A percentile compares a stretch with the other conserved stretches of the same genome.
Conservation (phyloP, 805 yeast genomes). For the Metschnikowia bowlesiae region DNA sequence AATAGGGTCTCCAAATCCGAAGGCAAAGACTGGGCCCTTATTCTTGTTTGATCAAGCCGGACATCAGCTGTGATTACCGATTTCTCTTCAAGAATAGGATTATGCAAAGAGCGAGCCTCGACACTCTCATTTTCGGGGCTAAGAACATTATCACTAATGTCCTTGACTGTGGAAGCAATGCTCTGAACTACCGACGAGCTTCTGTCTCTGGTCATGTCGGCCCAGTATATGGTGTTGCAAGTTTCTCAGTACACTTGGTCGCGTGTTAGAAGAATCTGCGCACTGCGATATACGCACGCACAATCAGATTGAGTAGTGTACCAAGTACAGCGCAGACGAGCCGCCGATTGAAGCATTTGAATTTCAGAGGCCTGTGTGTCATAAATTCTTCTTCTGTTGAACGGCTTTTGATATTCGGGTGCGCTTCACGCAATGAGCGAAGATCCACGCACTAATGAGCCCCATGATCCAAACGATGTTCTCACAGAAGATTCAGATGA, state of each 20-base stretch:
- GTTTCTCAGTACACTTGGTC: constrained; percentile 1
- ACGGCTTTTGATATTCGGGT: neutral
- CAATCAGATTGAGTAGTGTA: neutral
- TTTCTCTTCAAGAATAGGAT: constrained; percentile 8
- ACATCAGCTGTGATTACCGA: neutral
- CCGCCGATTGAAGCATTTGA: neutral
- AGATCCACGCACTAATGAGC: constrained; percentile 30
- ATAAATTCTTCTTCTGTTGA: neutral
- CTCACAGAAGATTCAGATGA: constrained; percentile 38
- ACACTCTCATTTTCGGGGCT: constrained; percentile 16
- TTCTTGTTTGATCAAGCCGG: neutral
- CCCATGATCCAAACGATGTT: constrained; percentile 22
- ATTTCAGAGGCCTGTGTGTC: neutral
- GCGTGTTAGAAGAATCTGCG: constrained; percentile 5
- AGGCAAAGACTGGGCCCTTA: neutral
- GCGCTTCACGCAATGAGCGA: constrained; percentile 8
- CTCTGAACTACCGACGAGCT: constrained; percentile 59
- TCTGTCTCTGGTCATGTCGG: constrained; percentile 42
- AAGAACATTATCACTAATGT: constrained; percentile 26
- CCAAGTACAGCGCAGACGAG: neutral
- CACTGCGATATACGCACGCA: constrained; percentile 2
- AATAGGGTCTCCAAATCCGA: neutral
- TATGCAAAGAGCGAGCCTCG: constrained; percentile 15
- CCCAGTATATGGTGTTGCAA: neutral
- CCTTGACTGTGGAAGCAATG: constrained; percentile 53